A percentile compares a stretch with the other conserved stretches of the same genome.
Conservation (phyloP, 805 yeast genomes). For the Starmera quercuum region DNA sequence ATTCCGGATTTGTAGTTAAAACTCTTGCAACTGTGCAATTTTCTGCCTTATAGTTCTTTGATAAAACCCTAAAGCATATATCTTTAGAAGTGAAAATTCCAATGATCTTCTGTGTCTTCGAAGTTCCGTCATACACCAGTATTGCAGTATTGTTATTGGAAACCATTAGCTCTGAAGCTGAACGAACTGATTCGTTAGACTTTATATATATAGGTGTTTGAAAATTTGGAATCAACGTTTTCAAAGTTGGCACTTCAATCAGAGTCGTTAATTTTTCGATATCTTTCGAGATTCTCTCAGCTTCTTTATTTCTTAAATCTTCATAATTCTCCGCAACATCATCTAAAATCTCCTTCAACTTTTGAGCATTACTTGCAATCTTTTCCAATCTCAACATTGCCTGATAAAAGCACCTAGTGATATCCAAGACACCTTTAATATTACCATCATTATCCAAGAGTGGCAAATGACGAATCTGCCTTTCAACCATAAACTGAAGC, state of each 20-base stretch:
- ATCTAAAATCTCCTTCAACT: constrained; percentile 19
- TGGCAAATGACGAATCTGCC: constrained; percentile 36
- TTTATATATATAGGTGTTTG: constrained; percentile 27
- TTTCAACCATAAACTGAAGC: constrained; percentile 31
- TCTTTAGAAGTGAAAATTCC: constrained; percentile 42
- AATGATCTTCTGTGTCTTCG: constrained; percentile 26
- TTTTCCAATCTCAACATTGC: constrained; percentile 36
- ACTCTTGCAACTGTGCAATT: constrained; percentile 32
- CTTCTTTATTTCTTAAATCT: constrained; percentile 14
- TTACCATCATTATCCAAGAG: constrained; percentile 26
- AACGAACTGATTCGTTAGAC: constrained; percentile 26
- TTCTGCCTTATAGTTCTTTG: constrained; percentile 26
- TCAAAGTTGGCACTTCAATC: constrained; percentile 34
- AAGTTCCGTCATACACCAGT: constrained; percentile 27
- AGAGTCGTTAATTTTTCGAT: constrained; percentile 28
- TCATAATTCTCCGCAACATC: constrained; percentile 24
- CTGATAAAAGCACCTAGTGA: constrained; percentile 39
- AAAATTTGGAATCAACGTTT: constrained; percentile 9
- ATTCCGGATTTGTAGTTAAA: constrained; percentile 39
- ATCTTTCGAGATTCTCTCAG: constrained; percentile 23
- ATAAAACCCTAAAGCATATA: constrained; percentile 33
- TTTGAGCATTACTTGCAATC: constrained; percentile 29
- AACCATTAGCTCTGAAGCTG: constrained; percentile 33
- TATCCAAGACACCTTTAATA: constrained; percentile 37
- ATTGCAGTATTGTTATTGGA: constrained; percentile 33